Evolutionary conservation across 1,284 basidiomycete genomes (phyloP).

Genomic region (Trichosporon ovoides): DNA sequence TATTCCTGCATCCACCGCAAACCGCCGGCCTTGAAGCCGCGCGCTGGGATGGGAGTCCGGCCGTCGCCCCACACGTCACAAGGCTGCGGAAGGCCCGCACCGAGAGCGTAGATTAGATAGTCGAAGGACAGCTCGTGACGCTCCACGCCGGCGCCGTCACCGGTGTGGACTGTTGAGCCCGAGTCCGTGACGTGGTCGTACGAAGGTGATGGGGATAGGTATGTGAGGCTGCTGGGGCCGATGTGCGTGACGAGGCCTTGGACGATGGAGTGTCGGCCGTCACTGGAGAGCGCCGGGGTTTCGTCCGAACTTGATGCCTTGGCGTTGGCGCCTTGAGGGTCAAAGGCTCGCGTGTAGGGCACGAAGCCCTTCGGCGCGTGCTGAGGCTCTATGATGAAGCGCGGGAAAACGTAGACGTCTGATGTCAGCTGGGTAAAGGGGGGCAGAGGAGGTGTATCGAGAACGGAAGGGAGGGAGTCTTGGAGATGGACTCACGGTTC

Average conservation of each 20-base stretch:
- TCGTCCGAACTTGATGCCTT: neutral
- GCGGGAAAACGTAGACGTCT: constrained; percentile 53
- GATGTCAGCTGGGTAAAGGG: no score
- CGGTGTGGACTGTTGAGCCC: constrained; percentile 4
- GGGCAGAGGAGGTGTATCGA: no score
- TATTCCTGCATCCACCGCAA: constrained; percentile 28
- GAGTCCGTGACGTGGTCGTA: constrained; percentile 16
- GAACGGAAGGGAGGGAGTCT: no score
- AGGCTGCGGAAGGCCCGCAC: constrained; percentile 44
- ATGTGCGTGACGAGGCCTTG: constrained; percentile 55
- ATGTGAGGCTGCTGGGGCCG: constrained; percentile 52
- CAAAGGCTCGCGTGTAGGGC: constrained; percentile 57
- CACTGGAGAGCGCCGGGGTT: neutral
- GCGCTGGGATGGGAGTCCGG: constrained; percentile 19
- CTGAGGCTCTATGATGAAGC: constrained; percentile 49
- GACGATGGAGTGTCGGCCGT: constrained; percentile 41
- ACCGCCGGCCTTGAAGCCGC: constrained; percentile 39
- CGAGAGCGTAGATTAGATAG: constrained; percentile 50
- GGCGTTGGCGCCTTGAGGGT: neutral
- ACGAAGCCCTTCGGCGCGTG: constrained; percentile 58
- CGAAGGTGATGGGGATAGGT: constrained; percentile 34
- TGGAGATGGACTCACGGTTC: constrained; percentile 46
- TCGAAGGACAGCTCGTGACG: constrained; percentile 41
- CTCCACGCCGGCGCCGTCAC: neutral
- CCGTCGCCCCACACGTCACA: constrained; percentile 44